These are phyloP conservation scores for Primulina eburnea DNA, from an alignment of 257 asterid genomes.

Conservation along the genomic window DNA sequence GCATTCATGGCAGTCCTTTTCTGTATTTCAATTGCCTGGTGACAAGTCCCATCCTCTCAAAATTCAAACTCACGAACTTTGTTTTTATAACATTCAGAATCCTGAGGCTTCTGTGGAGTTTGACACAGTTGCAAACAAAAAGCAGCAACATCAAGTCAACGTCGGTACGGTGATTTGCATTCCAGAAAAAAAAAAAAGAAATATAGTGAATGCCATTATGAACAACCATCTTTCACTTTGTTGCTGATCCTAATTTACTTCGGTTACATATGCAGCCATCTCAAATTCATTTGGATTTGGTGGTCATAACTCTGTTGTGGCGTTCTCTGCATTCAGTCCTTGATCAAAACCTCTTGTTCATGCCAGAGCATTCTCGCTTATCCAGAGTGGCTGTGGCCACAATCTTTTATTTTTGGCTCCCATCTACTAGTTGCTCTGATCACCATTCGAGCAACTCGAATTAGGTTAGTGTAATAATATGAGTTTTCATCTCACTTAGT, in stretches of 20 bases:
- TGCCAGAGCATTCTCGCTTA: neutral
- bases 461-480: neutral
- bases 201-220: neutral
- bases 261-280: constrained; percentile 10
- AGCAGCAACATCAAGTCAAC: constrained; percentile 72
- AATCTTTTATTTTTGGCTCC: no score
- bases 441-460: neutral
- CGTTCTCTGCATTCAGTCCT: constrained; percentile 40
- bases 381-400: no score
- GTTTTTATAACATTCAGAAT: constrained; percentile 45
- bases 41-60: neutral
- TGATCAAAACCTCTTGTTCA: neutral
- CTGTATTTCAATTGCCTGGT: neutral
- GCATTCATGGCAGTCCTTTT: neutral
- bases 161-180: neutral
- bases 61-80: constrained; percentile 1
- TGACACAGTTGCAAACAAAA: constrained; percentile 78
- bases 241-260: neutral
- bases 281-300: constrained; percentile 48
- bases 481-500: neutral
- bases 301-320: constrained; percentile 42
- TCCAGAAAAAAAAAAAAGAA: constrained; percentile 30
- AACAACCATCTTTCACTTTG: neutral
- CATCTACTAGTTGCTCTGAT: neutral
- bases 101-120: constrained; percentile 86